Base-by-base conservation (phyloP, 305 asterid species). In the Fraxinus floribunda region DNA sequence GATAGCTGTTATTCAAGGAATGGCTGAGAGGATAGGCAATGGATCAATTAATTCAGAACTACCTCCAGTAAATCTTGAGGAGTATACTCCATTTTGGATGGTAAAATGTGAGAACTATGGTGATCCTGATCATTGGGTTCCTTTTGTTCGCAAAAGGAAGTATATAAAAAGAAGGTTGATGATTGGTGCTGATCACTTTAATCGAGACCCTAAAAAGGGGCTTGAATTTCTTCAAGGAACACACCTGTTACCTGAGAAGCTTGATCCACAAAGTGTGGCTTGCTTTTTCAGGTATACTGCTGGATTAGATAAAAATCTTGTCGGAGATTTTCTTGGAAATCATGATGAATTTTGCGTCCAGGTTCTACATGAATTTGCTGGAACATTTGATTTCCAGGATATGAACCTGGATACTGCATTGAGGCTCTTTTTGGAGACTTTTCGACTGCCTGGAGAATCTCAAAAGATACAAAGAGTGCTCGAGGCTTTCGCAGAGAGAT, bases 131-230 rank as follows among this genome's bases (percentile, higher is more conserved):
- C 87, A 92, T 36, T 96, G 99, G 98, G 99, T 96, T 74, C 92
- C 98, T 79, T 96, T 93, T 84, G 97, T 91, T 81, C 97, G 98
- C 38, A 86, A 91, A 84, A 91, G 97, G 85, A 95, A 95, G 86
- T 94, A 93, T 82, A 91, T 94, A 84, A 95, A 94, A 85, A 93
- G 98, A 91, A 93, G 99, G 84, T 89, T 95, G 90, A 94, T 94
- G 98, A 94, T 94, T 84, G 99, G 99, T 79, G 99, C 97, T 72
- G 99, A 96, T 90, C 99, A 96, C 93, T 96, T 96, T 87, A 96
- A 96, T 73, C 90, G 99, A 83, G 99, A 96, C 82, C 99, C 99
- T 26, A 94, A 96, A 90, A 96, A 96, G 89, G 99, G 98, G 80
- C 88, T 96, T 26, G 99, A 96, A 82, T 96, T 96, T 89, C 98